Evolutionary conservation across 2,329 filamentous ascomycete species (phyloP).

Genomic region (Colletotrichum euphorbiae): DNA sequence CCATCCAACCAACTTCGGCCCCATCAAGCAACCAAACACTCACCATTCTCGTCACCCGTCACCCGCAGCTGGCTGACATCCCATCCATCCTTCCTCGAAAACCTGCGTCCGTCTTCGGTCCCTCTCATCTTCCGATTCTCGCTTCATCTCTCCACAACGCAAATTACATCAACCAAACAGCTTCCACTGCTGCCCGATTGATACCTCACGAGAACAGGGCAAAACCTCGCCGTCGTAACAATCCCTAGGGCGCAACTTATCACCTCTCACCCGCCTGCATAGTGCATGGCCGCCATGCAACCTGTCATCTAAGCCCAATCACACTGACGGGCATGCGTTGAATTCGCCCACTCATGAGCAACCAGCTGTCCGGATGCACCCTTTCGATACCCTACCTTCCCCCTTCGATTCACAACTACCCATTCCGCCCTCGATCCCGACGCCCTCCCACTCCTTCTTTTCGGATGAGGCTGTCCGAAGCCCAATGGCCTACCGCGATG

Average conservation of each 20-base stretch:
- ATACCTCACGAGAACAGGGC: constrained; percentile 37
- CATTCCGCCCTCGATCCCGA: constrained; percentile 8
- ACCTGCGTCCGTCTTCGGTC: constrained; percentile 2
- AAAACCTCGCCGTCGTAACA: constrained; percentile 22
- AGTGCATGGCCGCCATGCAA: constrained; percentile 38
- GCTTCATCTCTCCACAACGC: constrained; percentile 3
- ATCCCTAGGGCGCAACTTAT: constrained; percentile 38
- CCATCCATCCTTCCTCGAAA: background rate
- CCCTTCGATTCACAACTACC: constrained; percentile 17
- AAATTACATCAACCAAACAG: constrained; percentile 21
- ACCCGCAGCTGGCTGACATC: constrained; percentile 1
- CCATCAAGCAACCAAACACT: background rate
- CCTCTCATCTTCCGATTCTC: background rate
- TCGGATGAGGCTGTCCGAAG: constrained; percentile 37
- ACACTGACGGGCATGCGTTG: constrained; percentile 34
- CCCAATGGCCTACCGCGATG: constrained; percentile 42
- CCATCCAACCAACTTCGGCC: background rate
- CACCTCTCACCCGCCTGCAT: constrained; percentile 33
- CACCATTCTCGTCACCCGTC: background rate
- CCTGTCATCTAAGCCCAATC: constrained; percentile 39
- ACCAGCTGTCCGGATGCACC: constrained; percentile 38
- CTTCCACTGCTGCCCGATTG: constrained; percentile 40
- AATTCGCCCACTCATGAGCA: constrained; percentile 35
- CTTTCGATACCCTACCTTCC: background rate
- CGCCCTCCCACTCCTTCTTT: constrained; percentile 9